Conservation (phyloP, 2,329 filamentous ascomycete species). For the Diaporthe nobilis region DNA sequence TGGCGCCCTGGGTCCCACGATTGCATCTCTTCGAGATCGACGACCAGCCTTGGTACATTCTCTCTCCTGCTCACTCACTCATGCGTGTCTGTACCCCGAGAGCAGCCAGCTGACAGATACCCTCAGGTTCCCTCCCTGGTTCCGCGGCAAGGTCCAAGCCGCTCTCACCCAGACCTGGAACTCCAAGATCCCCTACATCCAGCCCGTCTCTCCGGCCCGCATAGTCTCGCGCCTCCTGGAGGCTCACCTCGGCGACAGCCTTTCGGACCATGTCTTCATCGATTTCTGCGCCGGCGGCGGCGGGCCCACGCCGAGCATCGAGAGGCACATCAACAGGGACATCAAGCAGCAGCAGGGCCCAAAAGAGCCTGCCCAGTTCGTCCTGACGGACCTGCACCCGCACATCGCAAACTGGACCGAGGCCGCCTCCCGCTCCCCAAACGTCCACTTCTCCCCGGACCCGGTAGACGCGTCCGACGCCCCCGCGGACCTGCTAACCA, state of each 20-base stretch:
- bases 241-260: constrained; percentile 60
- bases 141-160: constrained; percentile 75
- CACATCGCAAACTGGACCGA: constrained; percentile 72
- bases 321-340: constrained; percentile 67
- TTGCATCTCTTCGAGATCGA: constrained; percentile 78
- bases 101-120: constrained; percentile 34
- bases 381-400: constrained; percentile 77
- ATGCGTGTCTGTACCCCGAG: neutral
- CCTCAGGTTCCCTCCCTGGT: constrained; percentile 74
- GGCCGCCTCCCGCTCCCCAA: constrained; percentile 64
- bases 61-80: neutral
- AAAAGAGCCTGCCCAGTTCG: constrained; percentile 63
- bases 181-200: constrained; percentile 69
- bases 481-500: constrained; percentile 62
- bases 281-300: constrained; percentile 85
- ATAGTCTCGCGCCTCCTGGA: constrained; percentile 72
- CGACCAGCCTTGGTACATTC: constrained; percentile 73
- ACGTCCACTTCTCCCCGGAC: constrained; percentile 71
- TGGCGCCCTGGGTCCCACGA: constrained; percentile 67
- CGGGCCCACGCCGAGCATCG: constrained; percentile 77
- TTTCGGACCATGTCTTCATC: constrained; percentile 73
- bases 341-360: constrained; percentile 39
- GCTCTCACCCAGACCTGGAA: constrained; percentile 76
- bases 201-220: constrained; percentile 70
- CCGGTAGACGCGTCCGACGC: constrained; percentile 76